Evolutionary conservation across 2,329 filamentous ascomycete species (phyloP), one percentile per base, ranked within the genome.

Genomic region (Colletotrichum echinochloae): DNA sequence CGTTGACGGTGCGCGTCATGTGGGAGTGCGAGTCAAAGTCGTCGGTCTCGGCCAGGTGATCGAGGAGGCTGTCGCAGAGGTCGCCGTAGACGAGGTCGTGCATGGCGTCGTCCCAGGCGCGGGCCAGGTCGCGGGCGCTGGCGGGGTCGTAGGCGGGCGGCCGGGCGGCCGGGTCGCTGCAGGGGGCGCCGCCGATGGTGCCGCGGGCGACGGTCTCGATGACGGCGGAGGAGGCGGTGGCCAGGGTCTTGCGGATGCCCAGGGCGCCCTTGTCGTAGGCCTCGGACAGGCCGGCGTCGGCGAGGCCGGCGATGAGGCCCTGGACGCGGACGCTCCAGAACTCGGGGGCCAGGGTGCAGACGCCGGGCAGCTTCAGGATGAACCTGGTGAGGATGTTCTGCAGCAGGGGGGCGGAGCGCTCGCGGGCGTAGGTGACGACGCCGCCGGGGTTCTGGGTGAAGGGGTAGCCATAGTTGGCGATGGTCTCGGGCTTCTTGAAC

Each of bases 231-330:
- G 90, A 86, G 0, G 91, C 92, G 8, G 93, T 94, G 0, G 92
- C 89, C 59, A 95, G 81, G 26, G 91, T 92, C 81, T 94, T 94
- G 61, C 93, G 85, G 70, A 90, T 90, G 0, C 93, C 93, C 74
- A 95, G 81, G 0, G 89, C 85, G 18, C 91, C 92, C 79, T 94
- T 94, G 78, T 95, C 93, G 76, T 94, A 95, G 77, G 91, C 94
- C 79, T 95, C 93, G 1, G 91, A 94, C 39, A 95, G 82, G 60
- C 93, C 89, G 2, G 89, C 91, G 39, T 90, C 86, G 11, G 86
- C 90, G 64, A 95, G 82, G 75, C 89, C 85, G 74, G 83, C 81
- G 74, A 93, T 82, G 20, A 94, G 79, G 1, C 85, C 85, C 73
- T 89, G 86, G 30, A 91, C 83, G 54, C 88, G 85, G n/a, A 85